Base-by-base conservation (phyloP, 2,329 filamentous ascomycete genomes). In the Proliferodiscus dingleyae region DNA sequence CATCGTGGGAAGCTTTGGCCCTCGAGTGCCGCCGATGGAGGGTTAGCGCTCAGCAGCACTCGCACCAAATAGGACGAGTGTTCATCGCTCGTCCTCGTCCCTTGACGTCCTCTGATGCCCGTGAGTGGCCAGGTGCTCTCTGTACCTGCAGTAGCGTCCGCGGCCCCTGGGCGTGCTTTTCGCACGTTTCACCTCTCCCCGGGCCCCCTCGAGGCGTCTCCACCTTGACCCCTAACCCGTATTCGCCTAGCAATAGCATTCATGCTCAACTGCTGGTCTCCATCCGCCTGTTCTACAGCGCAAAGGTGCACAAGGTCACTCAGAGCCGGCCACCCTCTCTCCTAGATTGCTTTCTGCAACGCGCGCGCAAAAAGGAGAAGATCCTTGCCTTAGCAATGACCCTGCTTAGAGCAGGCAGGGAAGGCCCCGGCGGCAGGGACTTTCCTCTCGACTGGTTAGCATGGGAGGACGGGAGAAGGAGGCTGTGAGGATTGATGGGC, bases 391-490 rank as follows among this genome's bases (percentile, higher is more conserved):
- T 15, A 28, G 4, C 6, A 29, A 33, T 11, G 9, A 13, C 19
- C 24, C 22, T 29, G 23, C 23, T 16, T 18, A 3, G 13, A n/a
- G n/a, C 13, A 19, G 4, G 16, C 34, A 26, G 18, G 22, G 16
- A 16, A 36, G 30, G 41, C 8, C 41, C 19, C 42, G 32, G 44
- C 39, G 32, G 32, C 37, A 50, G 38, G 34, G 51, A 23, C 15
- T 33, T 11, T 13, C 43, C 39, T 39, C 33, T 32, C 42, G 23
- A 45, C 41, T 43, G 52, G 47, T n/a, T 41, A 24, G 53, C 51
- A 56, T 51, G 53, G 53, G 51, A 45, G 28, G 49, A 43, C 39
- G 43, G 45, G 42, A 53, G n/a, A 32, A 43, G 46, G 48, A 53
- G 51, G 53, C 50, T 52, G 51, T 49, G 38, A 23, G 21, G 45